Evolutionary conservation across 1,139 yeast genomes (phyloP).

Genomic region (Komagataea norvegica): DNA sequence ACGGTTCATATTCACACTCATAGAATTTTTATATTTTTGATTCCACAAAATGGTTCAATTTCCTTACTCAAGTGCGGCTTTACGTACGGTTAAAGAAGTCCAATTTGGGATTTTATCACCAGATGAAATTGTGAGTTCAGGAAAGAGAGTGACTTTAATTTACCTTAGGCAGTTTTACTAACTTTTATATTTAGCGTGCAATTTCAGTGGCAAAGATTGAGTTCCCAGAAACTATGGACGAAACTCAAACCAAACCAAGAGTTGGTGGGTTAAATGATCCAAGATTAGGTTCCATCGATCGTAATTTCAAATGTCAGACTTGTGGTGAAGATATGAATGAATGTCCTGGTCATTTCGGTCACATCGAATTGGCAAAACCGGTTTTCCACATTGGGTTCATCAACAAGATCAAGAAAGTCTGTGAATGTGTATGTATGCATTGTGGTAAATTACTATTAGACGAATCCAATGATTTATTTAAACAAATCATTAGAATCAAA

Average conservation of each 20-base stretch:
- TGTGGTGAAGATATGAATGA: conserved; percentile 99
- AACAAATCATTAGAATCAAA: conserved; percentile 81
- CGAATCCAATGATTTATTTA: conserved; percentile 80
- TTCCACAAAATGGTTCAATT: conserved; percentile 40
- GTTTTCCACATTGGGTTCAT: conserved; percentile 96
- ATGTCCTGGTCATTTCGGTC: conserved; percentile 99
- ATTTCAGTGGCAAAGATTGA: conserved; percentile 96
- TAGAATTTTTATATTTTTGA: too few species aligned
- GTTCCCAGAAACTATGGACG: conserved; percentile 99
- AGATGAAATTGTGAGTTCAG: conserved; percentile 67
- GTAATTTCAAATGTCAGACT: conserved; percentile 96
- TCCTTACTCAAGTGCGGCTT: conserved; percentile 96
- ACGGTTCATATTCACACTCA: conserved; percentile 1
- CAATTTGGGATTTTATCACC: conserved; percentile 98
- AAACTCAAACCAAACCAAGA: conserved; percentile 88
- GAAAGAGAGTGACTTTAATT: conserved; percentile 1
- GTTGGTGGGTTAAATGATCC: conserved; percentile 98
- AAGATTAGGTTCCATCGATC: conserved; percentile 92
- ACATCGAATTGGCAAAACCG: conserved; percentile 95
- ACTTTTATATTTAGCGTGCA: conserved; percentile 49
- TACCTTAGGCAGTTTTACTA: conserved; percentile 15
- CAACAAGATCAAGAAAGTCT: conserved; percentile 87
- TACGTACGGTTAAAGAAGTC: conserved; percentile 94
- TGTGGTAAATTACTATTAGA: conserved; percentile 92
- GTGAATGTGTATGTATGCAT: conserved; percentile 97